Base-by-base conservation (phyloP, 2,329 filamentous ascomycete species). In the Arthroderma uncinatum region DNA sequence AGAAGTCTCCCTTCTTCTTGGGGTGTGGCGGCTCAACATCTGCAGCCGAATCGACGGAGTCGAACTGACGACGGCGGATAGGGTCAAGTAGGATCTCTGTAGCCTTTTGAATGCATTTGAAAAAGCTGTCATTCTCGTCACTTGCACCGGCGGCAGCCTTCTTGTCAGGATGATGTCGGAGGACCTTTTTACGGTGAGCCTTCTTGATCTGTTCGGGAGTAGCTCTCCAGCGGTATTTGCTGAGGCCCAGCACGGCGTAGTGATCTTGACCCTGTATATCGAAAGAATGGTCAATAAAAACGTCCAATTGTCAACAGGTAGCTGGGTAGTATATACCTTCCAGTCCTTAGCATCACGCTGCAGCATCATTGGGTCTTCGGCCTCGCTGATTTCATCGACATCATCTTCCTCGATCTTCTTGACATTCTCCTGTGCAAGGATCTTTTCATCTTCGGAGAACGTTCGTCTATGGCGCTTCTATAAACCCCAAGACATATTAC, bases 21-120 rank as follows among this genome's bases (percentile, higher is more conserved):
- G 95, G 96, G 71, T 80, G 82, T 0, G 94, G 94, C 48, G 92
- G 89, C 68, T 95, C 88, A 59, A 95, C 86, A 58, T 98, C 88
- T 62, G 93, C 93, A 65, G 83, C 84, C 75, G 96, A 91, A 68
- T 98, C 93, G 60, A 97, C 91, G 1, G 89, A 95, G 75, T 98
- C 93, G 76, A 87, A 98, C 76, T 98, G 93, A 59, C 91, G 85
- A 61, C 93, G 88, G 78, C 89, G 94, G 72, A 85, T 80, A 54
- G 93, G 93, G 77, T 98, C 93, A 57, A 89, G 82, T 16, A 98
- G 86, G 55, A 97, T 82, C 68, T 98, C 93, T 66, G 87, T 92
- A 58, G 93, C 93, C 76, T 96, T 96, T 73, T 98, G 94, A 73
- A 98, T 98, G 76, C 94, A 98, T 82, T 98, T 98, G 86, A 98